These are phyloP conservation scores for Phoma sp. DNA, from an alignment of 2,329 filamentous ascomycete genomes.

Conservation along the genomic window DNA sequence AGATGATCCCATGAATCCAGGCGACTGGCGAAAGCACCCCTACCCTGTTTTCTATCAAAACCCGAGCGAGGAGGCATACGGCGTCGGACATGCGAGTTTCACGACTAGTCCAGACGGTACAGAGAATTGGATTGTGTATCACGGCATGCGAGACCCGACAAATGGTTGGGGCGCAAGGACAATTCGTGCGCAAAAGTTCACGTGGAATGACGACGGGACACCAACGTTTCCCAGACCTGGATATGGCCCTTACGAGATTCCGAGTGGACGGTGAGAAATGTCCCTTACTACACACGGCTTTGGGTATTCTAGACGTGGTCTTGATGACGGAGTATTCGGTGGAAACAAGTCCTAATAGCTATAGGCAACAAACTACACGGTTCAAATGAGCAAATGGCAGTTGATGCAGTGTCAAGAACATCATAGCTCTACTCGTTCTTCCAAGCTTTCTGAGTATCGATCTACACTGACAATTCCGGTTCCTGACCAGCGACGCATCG, in stretches of 20 bases:
- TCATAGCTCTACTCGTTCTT: no score
- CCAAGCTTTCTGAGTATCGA: no score
- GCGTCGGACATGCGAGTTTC: constrained; percentile 60
- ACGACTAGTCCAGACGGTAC: constrained; percentile 55
- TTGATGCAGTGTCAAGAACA: no score
- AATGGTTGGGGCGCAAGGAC: constrained; percentile 56
- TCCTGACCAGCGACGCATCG: no score
- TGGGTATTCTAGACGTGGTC: no score
- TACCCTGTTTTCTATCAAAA: constrained; percentile 58
- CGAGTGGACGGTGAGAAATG: constrained; percentile 35
- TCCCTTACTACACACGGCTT: no score
- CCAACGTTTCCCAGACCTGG: constrained; percentile 57
- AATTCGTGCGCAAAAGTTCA: constrained; percentile 57
- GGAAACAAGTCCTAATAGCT: no score
- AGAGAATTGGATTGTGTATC: constrained; percentile 61
- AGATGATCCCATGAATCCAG: constrained; percentile 56
- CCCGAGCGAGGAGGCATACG: constrained; percentile 51
- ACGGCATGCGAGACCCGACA: constrained; percentile 57
- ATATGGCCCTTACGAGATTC: constrained; percentile 54
- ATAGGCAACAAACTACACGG: no score
- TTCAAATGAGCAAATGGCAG: no score
- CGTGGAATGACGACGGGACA: constrained; percentile 55
- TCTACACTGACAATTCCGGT: no score
- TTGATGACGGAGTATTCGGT: no score
- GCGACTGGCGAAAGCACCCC: constrained; percentile 57